These are phyloP conservation scores for Fusarium sp. DNA, from an alignment of 2,329 filamentous ascomycete genomes.

Conservation along the genomic window DNA sequence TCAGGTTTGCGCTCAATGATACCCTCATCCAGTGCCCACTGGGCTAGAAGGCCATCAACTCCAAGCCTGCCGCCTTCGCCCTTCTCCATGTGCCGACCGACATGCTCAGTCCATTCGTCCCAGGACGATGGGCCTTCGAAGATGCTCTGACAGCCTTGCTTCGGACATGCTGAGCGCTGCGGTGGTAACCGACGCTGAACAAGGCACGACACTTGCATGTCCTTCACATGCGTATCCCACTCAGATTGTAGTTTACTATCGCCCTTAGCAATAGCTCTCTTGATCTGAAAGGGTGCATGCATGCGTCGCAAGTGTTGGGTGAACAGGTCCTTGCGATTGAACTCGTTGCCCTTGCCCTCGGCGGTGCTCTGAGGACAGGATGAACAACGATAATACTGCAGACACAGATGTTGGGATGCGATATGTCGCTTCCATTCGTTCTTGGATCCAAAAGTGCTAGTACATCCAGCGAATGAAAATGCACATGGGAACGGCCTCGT, in stretches of 20 bases:
- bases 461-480: conserved; percentile 84
- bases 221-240: conserved; percentile 72
- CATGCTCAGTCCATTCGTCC: conserved; percentile 93
- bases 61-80: conserved; percentile 65
- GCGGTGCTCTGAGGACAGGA: conserved; percentile 62
- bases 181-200: conserved; percentile 74
- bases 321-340: conserved; percentile 96
- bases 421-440: conserved; percentile 99
- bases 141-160: conserved; percentile 71
- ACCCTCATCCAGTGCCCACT: conserved; percentile 69
- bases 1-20: conserved; percentile 67
- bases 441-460: conserved; percentile 86
- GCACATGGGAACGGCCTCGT: conserved; percentile 84
- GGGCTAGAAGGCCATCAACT: conserved; percentile 64
- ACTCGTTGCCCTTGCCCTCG: conserved; percentile 71
- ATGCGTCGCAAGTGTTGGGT: conserved; percentile 93
- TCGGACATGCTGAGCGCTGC: conserved; percentile 73
- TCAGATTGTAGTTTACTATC: conserved; percentile 67
- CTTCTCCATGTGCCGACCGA: conserved; percentile 87
- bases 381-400: conserved; percentile 71
- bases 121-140: conserved; percentile 80
- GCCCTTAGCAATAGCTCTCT: conserved; percentile 63
- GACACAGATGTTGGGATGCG: conserved; percentile 83
- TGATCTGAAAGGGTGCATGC: conserved; percentile 78
- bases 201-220: conserved; percentile 78